phyloP scores from a whole-genome alignment of 2,329 filamentous ascomycete species.

The Cordyceps cicadae region DNA sequence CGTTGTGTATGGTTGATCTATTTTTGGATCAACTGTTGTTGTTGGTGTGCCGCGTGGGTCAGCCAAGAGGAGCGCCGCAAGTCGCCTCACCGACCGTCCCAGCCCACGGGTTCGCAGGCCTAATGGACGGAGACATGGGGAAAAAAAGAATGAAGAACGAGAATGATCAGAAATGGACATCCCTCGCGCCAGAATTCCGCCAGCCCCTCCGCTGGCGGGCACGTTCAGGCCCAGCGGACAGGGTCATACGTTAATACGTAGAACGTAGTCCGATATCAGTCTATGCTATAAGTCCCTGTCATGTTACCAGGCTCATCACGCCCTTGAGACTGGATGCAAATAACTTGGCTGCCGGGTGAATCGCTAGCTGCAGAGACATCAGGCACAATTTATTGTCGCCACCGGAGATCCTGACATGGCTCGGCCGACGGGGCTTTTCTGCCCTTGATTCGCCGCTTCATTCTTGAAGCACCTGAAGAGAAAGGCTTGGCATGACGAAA shows the following conservation, averaged over 20 bases:
- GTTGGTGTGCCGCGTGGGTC: background rate
- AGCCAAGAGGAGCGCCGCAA: background rate
- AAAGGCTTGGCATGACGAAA: slow-evolving; percentile 8
- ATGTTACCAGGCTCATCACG: background rate
- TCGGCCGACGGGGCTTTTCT: background rate
- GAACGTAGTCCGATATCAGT: background rate
- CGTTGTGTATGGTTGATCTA: background rate
- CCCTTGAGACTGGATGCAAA: background rate
- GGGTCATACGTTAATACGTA: background rate
- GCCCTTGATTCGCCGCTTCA: background rate
- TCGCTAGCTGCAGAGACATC: background rate
- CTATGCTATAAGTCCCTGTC: background rate
- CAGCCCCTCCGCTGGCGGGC: background rate
- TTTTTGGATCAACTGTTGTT: background rate
- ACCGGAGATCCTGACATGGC: background rate
- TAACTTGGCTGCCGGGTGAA: background rate
- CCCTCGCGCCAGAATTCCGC: background rate
- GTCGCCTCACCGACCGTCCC: background rate
- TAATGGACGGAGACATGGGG: background rate
- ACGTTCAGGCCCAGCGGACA: background rate
- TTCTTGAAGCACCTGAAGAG: background rate
- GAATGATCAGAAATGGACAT: background rate
- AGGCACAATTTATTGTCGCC: background rate
- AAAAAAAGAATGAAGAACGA: background rate
- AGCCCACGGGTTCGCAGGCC: background rate